Evolutionary conservation across 257 asterid genomes (phyloP), one percentile per base, ranked within the genome.

Genomic region (Ilex asprella): DNA sequence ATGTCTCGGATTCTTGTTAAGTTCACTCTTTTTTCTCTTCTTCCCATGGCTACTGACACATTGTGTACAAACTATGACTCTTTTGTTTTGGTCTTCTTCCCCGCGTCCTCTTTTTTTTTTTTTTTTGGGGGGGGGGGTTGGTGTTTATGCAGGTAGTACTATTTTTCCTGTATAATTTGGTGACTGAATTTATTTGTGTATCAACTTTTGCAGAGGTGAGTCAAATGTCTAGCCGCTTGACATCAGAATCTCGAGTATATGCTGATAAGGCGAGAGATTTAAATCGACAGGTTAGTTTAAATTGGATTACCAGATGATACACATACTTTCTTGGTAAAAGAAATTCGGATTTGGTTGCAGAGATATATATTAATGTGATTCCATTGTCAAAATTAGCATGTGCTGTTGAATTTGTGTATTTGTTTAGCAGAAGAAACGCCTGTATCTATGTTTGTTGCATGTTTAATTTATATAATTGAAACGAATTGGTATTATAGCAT

Each of bases 181-280:
- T 67, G 11, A 46, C 31, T 68, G 54, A 69, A 55, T 44, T 61
- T 13, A 30, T 60, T 59, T 49, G 15, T 43, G 21, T 59, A 16
- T 72, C 39, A 50, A 63, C 55, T 70, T 76, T 66, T 75, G 71
- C 82, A 82, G 94, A 90, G 84, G 92, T 86, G 76, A 86, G 94
- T 70, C 85, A 91, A 70, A 78, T 91, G 92, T 86, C 98, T 66
- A 81, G 87, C 75, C 96, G 94, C 70, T 83, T 91, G 79, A 88
- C 98, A 64, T 82, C 88, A 16, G 98, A 91, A 78, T 81, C 98
- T 64, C 95, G 92, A 76, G 68, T 82, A 63, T 91, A 91, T 72
- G 98, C 94, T 50, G 88, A 88, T 31, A 88, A 86, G 76, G 95
- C 96, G 62, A 88, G 78, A 81, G 96, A 91, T 81, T 81, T 91